Evolutionary conservation across 2,329 filamentous ascomycete species (phyloP).

Genomic region (Penicillium sp.): DNA sequence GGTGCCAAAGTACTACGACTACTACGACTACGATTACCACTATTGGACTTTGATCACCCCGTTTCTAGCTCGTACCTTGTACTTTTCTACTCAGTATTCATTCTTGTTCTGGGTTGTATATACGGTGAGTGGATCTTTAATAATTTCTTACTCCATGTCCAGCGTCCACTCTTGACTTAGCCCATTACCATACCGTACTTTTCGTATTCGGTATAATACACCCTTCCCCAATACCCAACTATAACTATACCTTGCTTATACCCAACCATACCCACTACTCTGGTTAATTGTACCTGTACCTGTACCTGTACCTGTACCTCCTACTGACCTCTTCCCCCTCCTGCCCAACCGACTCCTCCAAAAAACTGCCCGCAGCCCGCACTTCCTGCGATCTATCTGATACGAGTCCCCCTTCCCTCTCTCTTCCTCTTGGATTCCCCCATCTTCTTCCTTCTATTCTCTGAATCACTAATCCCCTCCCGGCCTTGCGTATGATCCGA

Average conservation of each 20-base stretch:
- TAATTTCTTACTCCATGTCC: no score
- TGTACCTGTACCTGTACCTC: neutral
- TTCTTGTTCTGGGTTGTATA: neutral
- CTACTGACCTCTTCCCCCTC: conserved; percentile 3
- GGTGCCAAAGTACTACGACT: neutral
- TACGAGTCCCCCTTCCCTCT: conserved; percentile 15
- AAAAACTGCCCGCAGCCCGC: conserved; percentile 1
- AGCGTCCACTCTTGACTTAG: neutral
- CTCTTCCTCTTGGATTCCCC: neutral
- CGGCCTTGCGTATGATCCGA: conserved; percentile 3
- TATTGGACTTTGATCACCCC: no score
- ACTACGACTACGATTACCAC: no score
- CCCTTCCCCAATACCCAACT: neutral
- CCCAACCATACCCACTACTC: neutral
- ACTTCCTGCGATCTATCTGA: conserved; percentile 28
- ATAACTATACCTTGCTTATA: neutral
- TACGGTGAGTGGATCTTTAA: conserved; percentile 3
- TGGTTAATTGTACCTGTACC: neutral
- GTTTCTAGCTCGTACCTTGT: neutral
- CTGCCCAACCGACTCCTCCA: conserved; percentile 21
- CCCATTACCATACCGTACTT: neutral
- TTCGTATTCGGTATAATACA: neutral
- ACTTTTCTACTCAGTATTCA: neutral
- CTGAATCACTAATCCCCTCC: no score
- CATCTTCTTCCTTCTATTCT: neutral